phyloP scores from a whole-genome alignment of 2,329 filamentous ascomycete genomes.

The Pseudogymnoascus sp. region DNA sequence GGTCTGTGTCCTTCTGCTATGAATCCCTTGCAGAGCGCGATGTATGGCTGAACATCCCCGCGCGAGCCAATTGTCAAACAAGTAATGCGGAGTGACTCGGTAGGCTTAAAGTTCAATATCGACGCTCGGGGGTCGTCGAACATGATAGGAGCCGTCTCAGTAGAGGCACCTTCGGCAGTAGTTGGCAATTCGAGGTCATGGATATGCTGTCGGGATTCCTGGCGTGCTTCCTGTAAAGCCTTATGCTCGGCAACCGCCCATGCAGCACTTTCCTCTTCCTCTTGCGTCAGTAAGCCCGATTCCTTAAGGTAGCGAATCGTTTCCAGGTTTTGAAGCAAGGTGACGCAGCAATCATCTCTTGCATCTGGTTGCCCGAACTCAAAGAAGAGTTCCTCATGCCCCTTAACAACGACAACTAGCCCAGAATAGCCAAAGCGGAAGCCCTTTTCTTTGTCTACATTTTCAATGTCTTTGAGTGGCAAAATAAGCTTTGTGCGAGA shows the following conservation, averaged over 20 bases:
- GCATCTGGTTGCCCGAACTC: slow-evolving; percentile 73
- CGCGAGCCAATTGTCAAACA: slow-evolving; percentile 94
- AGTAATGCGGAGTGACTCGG: slow-evolving; percentile 70
- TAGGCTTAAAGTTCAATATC: slow-evolving; percentile 83
- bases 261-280: slow-evolving; percentile 63
- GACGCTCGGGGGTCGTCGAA: slow-evolving; percentile 88
- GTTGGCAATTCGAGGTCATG: slow-evolving; percentile 45
- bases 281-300: slow-evolving; percentile 56
- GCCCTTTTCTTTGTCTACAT: slow-evolving; percentile 88
- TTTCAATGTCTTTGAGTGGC: slow-evolving; percentile 85
- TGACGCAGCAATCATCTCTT: slow-evolving; percentile 83
- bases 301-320: slow-evolving; percentile 62
- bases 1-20: slow-evolving; percentile 79
- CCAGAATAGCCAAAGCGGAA: slow-evolving; percentile 89
- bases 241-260: slow-evolving; percentile 73
- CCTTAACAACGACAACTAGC: slow-evolving; percentile 83
- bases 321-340: slow-evolving; percentile 69
- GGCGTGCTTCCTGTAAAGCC: slow-evolving; percentile 66
- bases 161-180: slow-evolving; percentile 35
- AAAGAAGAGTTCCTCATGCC: slow-evolving; percentile 94
- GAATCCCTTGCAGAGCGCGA: slow-evolving; percentile 86
- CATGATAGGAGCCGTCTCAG: slow-evolving; percentile 63
- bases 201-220: slow-evolving; percentile 39
- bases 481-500: slow-evolving; percentile 89
- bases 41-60: slow-evolving; percentile 95